Percentiles rank a stretch among this genome's conserved stretches.
These are phyloP conservation scores for Kernera saxatilis DNA, from an alignment of 345 rosid species.

Conservation along the genomic window DNA sequence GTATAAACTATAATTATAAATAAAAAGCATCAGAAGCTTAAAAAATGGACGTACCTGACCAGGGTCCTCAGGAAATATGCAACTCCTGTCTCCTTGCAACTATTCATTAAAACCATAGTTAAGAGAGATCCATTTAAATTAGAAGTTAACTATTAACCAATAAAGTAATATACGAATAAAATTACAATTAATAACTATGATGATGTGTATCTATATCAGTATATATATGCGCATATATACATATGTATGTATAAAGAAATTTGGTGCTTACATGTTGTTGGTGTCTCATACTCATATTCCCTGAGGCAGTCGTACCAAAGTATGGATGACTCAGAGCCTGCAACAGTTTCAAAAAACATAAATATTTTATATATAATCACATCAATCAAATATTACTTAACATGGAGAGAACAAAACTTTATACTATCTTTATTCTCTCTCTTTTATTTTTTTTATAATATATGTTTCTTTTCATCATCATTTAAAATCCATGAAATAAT, in stretches of 20 bases:
- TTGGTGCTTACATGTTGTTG: slow-evolving; percentile 61
- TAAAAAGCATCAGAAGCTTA: background rate
- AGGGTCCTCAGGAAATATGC: slow-evolving; percentile 89
- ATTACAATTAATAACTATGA: background rate
- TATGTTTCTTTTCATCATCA: background rate
- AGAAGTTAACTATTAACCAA: background rate
- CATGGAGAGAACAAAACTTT: slow-evolving; percentile 25
- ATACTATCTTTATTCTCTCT: slow-evolving; percentile 8
- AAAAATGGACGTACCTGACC: slow-evolving; percentile 53
- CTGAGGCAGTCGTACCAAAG: slow-evolving; percentile 64
- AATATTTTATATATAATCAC: slow-evolving; percentile 14
- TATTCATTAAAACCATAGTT: slow-evolving; percentile 16
- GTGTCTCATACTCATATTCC: slow-evolving; percentile 55
- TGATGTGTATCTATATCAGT: background rate
- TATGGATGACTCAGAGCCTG: slow-evolving; percentile 98
- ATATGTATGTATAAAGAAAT: background rate
- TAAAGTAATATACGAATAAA: background rate
- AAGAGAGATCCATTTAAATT: background rate
- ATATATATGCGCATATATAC: background rate
- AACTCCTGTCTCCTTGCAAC: slow-evolving; percentile 75
- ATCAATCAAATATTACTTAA: slow-evolving; percentile 24
- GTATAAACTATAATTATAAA: slow-evolving; percentile 2
- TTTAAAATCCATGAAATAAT: background rate
- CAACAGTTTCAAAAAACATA: slow-evolving; percentile 15
- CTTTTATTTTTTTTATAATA: background rate